A percentile compares a stretch with the other conserved stretches of the same genome.
Conservation (phyloP, 352 stramenopile genomes). For the Pythium periplocum region DNA sequence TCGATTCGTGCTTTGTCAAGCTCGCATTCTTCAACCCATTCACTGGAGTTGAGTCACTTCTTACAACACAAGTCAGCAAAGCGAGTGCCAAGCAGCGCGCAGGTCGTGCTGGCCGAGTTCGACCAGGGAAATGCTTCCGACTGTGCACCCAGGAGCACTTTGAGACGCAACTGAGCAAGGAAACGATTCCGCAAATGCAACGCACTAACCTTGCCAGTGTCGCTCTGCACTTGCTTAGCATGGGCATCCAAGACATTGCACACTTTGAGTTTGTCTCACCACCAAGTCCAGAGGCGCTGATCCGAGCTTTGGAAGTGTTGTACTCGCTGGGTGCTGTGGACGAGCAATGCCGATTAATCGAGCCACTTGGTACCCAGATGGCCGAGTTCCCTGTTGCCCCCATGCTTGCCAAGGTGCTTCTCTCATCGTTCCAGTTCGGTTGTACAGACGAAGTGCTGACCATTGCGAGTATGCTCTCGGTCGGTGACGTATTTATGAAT, state of each 20-base stretch:
- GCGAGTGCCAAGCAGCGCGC: slow-evolving; percentile 94
- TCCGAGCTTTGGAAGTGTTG: slow-evolving; percentile 63
- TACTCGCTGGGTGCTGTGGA: slow-evolving; percentile 68
- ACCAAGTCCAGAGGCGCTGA: slow-evolving; percentile 61
- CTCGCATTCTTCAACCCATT: slow-evolving; percentile 81
- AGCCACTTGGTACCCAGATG: slow-evolving; percentile 92
- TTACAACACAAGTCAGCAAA: slow-evolving; percentile 95
- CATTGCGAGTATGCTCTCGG: slow-evolving; percentile 95
- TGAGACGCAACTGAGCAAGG: slow-evolving; percentile 30
- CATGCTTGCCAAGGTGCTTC: slow-evolving; percentile 62
- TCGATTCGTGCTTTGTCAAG: slow-evolving; percentile 78
- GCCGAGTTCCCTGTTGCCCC: slow-evolving; percentile 97
- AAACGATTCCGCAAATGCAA: slow-evolving; percentile 82
- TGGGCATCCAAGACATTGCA: slow-evolving; percentile 82
- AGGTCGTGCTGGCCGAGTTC: slow-evolving; percentile 90
- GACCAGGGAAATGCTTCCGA: slow-evolving; percentile 74
- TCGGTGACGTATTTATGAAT: slow-evolving; percentile 81
- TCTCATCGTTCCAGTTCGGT: slow-evolving; percentile 52
- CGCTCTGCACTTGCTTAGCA: slow-evolving; percentile 68
- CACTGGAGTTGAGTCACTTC: slow-evolving; percentile 72
- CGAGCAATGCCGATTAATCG: slow-evolving; percentile 45
- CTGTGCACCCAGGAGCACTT: slow-evolving; percentile 65
- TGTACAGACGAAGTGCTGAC: slow-evolving; percentile 94
- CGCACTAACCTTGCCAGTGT: slow-evolving; percentile 71
- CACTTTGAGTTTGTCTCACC: slow-evolving; percentile 84